Evolutionary conservation across 1,139 yeast genomes (phyloP).

Genomic region (Candida tropicalis): DNA sequence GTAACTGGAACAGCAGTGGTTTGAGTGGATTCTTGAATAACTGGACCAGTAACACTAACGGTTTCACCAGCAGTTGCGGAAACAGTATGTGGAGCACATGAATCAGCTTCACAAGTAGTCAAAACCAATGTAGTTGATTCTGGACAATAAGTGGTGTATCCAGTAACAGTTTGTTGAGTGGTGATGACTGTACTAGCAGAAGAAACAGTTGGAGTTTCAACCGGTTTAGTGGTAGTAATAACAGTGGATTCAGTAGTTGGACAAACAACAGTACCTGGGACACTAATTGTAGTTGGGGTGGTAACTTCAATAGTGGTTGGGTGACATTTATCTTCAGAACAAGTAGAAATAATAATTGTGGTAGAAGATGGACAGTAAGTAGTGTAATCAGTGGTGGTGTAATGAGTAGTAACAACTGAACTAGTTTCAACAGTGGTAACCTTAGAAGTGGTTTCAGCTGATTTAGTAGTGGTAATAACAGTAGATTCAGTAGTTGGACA

Average conservation of each 20-base stretch:
- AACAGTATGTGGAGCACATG: slow-evolving; percentile 10
- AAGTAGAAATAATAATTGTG: slow-evolving; percentile 7
- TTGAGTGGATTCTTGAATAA: slow-evolving; percentile 1
- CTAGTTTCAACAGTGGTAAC: not conserved
- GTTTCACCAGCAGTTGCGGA: slow-evolving; percentile 10
- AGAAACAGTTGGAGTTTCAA: slow-evolving; percentile 4
- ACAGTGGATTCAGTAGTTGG: slow-evolving; percentile 43
- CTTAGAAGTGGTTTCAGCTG: slow-evolving; percentile 1
- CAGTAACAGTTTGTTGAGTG: slow-evolving; percentile 11
- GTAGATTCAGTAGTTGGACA: slow-evolving; percentile 8
- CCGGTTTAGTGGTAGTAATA: slow-evolving; percentile 20
- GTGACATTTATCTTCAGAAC: slow-evolving; percentile 6
- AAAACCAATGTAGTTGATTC: slow-evolving; percentile 9
- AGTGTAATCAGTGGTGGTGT: slow-evolving; percentile 14
- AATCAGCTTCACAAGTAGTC: slow-evolving; percentile 8
- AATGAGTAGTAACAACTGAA: slow-evolving; percentile 5
- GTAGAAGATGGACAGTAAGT: slow-evolving; percentile 16
- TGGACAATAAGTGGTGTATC: slow-evolving; percentile 17
- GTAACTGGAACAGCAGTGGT: slow-evolving; percentile 8
- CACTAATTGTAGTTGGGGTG: slow-evolving; percentile 6
- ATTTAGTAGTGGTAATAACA: slow-evolving; percentile 8
- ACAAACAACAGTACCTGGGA: slow-evolving; percentile 14
- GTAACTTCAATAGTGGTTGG: slow-evolving; percentile 7
- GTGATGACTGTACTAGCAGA: slow-evolving; percentile 3
- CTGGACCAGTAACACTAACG: slow-evolving; percentile 9